Percentiles rank a stretch among this genome's conserved stretches.
Conservation (phyloP, 257 asterid genomes). For the Solanum chmielewskii region DNA sequence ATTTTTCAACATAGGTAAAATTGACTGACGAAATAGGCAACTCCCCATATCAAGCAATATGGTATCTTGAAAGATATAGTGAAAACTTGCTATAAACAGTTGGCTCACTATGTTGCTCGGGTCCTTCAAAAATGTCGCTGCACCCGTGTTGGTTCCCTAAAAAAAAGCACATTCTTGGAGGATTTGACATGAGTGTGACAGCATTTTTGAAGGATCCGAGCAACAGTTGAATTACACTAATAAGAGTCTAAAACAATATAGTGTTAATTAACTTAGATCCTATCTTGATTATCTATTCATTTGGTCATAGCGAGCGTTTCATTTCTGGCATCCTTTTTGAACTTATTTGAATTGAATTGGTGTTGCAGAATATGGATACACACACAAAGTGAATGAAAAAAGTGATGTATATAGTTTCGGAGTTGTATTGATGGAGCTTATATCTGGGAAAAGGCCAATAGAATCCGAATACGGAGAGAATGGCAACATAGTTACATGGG, state of each 20-base stretch:
- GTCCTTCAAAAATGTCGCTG: neutral
- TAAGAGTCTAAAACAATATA: neutral
- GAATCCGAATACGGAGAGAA: slow-evolving; percentile 74
- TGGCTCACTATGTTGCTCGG: neutral
- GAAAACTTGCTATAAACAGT: neutral
- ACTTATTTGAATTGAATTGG: neutral
- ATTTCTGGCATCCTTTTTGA: neutral
- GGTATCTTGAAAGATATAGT: neutral
- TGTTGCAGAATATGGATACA: slow-evolving; percentile 69
- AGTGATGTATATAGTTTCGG: slow-evolving; percentile 90
- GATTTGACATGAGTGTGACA: neutral
- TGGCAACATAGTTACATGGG: slow-evolving; percentile 68
- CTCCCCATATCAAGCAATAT: neutral
- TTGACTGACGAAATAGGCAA: neutral
- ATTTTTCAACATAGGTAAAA: neutral
- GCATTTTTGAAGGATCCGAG: neutral
- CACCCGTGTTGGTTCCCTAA: neutral
- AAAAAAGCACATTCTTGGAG: neutral
- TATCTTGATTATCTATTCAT: neutral
- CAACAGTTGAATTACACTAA: neutral
- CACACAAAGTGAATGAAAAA: slow-evolving; percentile 67
- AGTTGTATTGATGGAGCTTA: slow-evolving; percentile 85
- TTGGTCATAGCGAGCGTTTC: neutral
- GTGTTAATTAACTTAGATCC: neutral
- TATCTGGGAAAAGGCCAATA: slow-evolving; percentile 79